Base-by-base conservation (phyloP, 1,284 basidiomycete species). In the Heterobasidion irregulare region DNA sequence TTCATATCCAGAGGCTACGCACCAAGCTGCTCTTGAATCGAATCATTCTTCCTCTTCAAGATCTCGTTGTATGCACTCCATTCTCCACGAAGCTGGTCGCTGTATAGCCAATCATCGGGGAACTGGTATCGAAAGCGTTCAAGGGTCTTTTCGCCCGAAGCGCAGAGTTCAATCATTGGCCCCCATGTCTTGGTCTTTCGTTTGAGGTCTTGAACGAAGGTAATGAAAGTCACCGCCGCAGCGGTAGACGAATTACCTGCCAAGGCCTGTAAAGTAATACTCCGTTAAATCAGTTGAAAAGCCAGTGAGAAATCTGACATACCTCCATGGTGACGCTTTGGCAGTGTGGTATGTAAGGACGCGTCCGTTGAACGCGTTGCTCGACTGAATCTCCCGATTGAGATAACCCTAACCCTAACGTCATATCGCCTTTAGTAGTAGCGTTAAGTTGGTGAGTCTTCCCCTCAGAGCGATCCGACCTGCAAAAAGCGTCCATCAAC, bases 61-160 rank as follows among this genome's bases (percentile, higher is more conserved):
- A 99, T 97, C 73, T 99, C 96, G 61, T 94, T 94, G 75, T 97
- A 98, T 18, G 96, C 94, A 65, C 92, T 93, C 95, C 95, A 98
- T 73, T 99, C 97, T 50, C 95, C 93, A 61, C 93, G 83, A 50
- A 99, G 83, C 69, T 98, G 96, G 69, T 99, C 97, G 63, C 94
- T 94, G 70, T 98, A 97, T 0, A 99, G 83, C 97, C 97, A 99
- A 68, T 99, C 96, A 50, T 90, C 84, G 1, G 94, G 88, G 67
- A 99, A 99, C 65, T 95, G 92, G 75, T 93, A 98, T 70, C 97
- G 79, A 70, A 99, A 98, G 53, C 95, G 83, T 71, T 98, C 94
- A 56, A 99, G 80, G 1, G 94, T 96, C 81, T 97, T 96, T 75
- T 99, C 95, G 54, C 96, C 95, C 58, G 84, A 85, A 41, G 87